Percentiles rank a stretch among this genome's conserved stretches.
phyloP scores from a whole-genome alignment of 2,329 filamentous ascomycete genomes.

The Xenosphaeropsis pyriputrescens region DNA sequence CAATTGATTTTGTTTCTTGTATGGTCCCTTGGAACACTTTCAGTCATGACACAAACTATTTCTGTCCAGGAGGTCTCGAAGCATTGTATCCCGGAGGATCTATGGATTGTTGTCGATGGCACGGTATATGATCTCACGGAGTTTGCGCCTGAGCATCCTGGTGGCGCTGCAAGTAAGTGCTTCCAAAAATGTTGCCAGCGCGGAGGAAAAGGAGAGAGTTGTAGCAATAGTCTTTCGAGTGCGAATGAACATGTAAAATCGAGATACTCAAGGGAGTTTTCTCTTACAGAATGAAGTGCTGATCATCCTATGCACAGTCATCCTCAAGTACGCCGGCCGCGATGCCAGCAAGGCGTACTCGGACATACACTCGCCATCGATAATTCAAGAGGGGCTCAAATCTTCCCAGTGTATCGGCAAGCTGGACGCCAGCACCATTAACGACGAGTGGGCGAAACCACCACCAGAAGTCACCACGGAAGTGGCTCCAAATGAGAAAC shows the following conservation, averaged over 20 bases:
- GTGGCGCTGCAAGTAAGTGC: conserved; percentile 34
- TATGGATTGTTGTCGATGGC: conserved; percentile 56
- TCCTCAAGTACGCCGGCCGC: conserved; percentile 33
- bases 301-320: conserved; percentile 17
- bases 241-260: too few relatives aligned
- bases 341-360: conserved; percentile 38
- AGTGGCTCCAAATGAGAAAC: conserved; percentile 9
- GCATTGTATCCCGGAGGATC: conserved; percentile 32
- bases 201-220: too few relatives aligned
- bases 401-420: conserved; percentile 30
- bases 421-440: conserved; percentile 31
- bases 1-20: too few relatives aligned
- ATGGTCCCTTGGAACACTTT: too few relatives aligned
- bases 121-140: conserved; percentile 54
- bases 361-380: conserved; percentile 31
- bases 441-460: conserved; percentile 29
- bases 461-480: conserved; percentile 16
- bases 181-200: too few relatives aligned
- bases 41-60: conserved; percentile 10
- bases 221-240: too few relatives aligned
- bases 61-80: conserved; percentile 27
- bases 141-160: conserved; percentile 49
- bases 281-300: background rate
- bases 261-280: conserved; percentile 1
- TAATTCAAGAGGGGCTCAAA: conserved; percentile 26